These are phyloP conservation scores for Aspergillus carlsbadensis DNA, from an alignment of 495 filamentous ascomycete genomes.

Conservation along the genomic window DNA sequence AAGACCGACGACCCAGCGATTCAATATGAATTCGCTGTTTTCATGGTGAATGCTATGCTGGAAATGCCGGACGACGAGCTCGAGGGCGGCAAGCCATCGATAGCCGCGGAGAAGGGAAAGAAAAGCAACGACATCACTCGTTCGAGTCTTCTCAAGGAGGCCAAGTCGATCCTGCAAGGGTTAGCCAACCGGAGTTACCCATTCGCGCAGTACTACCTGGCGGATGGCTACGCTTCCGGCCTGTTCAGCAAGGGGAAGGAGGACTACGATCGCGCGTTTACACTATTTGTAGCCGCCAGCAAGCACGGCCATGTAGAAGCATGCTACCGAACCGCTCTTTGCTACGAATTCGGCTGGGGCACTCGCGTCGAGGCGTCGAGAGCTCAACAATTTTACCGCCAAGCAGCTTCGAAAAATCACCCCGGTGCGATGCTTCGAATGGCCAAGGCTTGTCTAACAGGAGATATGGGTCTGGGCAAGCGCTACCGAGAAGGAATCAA, in stretches of 20 bases:
- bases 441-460: slow-evolving; percentile 82
- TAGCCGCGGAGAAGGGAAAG: slow-evolving; percentile 31
- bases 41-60: slow-evolving; percentile 83
- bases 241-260: slow-evolving; percentile 90
- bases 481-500: slow-evolving; percentile 91
- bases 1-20: slow-evolving; percentile 87
- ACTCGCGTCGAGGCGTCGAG: slow-evolving; percentile 83
- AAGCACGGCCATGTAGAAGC: slow-evolving; percentile 98
- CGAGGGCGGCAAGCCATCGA: slow-evolving; percentile 37
- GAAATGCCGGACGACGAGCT: slow-evolving; percentile 52
- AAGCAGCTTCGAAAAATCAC: slow-evolving; percentile 88
- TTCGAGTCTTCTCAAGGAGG: slow-evolving; percentile 77
- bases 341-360: slow-evolving; percentile 98
- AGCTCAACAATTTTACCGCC: slow-evolving; percentile 89
- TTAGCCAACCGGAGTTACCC: slow-evolving; percentile 85
- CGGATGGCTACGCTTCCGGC: slow-evolving; percentile 89
- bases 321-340: slow-evolving; percentile 87
- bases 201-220: slow-evolving; percentile 97
- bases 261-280: slow-evolving; percentile 87
- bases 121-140: slow-evolving; percentile 47
- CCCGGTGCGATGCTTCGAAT: slow-evolving; percentile 92
- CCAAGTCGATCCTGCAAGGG: slow-evolving; percentile 81
- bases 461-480: slow-evolving; percentile 80
- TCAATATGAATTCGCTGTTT: slow-evolving; percentile 94
- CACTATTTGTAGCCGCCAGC: slow-evolving; percentile 86